Conservation (phyloP, 257 asterid species). For the Penstemon barbatus region DNA sequence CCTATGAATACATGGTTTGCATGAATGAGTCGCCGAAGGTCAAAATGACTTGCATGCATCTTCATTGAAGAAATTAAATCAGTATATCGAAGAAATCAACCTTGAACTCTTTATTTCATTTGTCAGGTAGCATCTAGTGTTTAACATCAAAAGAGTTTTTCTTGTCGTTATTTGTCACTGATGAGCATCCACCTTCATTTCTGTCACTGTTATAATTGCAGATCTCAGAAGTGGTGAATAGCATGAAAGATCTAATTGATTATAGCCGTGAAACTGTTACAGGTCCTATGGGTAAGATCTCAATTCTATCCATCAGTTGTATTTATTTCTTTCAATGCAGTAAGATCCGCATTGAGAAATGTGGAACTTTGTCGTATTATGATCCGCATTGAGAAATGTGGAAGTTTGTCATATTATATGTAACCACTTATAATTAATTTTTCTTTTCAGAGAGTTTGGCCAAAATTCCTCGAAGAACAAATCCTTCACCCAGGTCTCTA, state of each 20-base stretch:
- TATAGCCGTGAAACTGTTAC: slow-evolving; percentile 83
- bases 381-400: no score
- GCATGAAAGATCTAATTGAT: slow-evolving; percentile 99
- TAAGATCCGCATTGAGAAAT: no score
- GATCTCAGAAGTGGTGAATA: slow-evolving; percentile 99
- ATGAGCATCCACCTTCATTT: slow-evolving; percentile 7
- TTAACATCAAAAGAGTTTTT: neutral
- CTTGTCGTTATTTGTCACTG: neutral
- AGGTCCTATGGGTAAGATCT: slow-evolving; percentile 95
- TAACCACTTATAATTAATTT: neutral
- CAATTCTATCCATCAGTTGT: slow-evolving; percentile 12
- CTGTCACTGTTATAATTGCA: slow-evolving; percentile 38
- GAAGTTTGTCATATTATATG: no score
- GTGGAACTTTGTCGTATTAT: no score
- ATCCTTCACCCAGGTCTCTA: slow-evolving; percentile 58
- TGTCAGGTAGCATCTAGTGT: no score
- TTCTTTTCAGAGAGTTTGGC: slow-evolving; percentile 77
- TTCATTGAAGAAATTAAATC: no score
- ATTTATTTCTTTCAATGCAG: neutral
- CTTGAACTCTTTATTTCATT: no score
- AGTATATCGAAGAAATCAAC: no score
- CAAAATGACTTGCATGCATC: no score
- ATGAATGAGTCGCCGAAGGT: no score
- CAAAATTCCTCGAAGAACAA: slow-evolving; percentile 77
- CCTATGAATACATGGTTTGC: no score